Evolutionary conservation across 495 filamentous ascomycete genomes (phyloP).

Genomic region (Chlorociboria aeruginascens): DNA sequence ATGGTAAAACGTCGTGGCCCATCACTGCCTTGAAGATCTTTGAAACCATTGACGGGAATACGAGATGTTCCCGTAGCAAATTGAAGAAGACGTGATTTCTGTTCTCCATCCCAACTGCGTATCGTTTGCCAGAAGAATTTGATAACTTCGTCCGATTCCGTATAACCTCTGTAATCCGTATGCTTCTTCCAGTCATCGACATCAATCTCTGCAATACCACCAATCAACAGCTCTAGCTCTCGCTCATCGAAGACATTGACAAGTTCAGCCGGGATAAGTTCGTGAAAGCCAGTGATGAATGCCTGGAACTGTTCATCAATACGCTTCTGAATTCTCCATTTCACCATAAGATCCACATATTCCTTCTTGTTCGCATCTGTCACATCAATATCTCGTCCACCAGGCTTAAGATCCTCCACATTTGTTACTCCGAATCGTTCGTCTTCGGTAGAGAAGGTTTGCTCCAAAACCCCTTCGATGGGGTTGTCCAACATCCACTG

Average conservation of each 20-base stretch:
- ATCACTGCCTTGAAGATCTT: conserved; percentile 96
- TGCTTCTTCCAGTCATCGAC: conserved; percentile 99
- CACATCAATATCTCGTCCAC: conserved; percentile 83
- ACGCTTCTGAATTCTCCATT: conserved; percentile 98
- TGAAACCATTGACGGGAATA: conserved; percentile 99
- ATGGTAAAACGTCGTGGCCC: conserved; percentile 94
- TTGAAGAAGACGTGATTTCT: conserved; percentile 91
- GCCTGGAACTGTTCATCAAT: conserved; percentile 97
- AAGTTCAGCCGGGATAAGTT: conserved; percentile 89
- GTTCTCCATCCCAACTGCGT: conserved; percentile 92
- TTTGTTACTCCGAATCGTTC: conserved; percentile 91
- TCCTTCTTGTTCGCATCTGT: conserved; percentile 95
- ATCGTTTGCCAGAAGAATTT: conserved; percentile 98
- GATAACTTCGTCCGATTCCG: conserved; percentile 92
- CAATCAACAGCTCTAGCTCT: conserved; percentile 91
- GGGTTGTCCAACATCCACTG: conserved; percentile 98
- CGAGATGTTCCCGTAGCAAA: conserved; percentile 96
- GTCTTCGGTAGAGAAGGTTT: conserved; percentile 93
- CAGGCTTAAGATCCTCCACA: conserved; percentile 85
- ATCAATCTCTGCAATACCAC: conserved; percentile 98
- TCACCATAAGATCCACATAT: conserved; percentile 92
- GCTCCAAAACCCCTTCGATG: conserved; percentile 78
- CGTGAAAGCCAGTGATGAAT: conserved; percentile 94
- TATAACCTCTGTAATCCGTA: conserved; percentile 99
- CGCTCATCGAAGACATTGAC: conserved; percentile 99